Base-by-base conservation (phyloP, 805 yeast species). In the Kodamaea leandrae region DNA sequence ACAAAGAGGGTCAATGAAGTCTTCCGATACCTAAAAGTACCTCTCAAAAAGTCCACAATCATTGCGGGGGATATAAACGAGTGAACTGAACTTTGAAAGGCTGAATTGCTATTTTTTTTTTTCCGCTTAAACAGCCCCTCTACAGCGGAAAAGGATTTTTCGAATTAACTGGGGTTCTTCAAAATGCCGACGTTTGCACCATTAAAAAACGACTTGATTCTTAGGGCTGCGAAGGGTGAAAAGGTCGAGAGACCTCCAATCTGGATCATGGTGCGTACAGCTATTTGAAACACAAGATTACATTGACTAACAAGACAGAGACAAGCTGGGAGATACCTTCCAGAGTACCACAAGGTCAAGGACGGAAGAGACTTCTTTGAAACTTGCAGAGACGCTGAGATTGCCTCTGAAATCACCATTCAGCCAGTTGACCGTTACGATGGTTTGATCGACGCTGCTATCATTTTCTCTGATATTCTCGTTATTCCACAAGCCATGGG, bases 401-500 rank as follows among this genome's bases (percentile, higher is more conserved):
- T 85, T 51, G 99, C 98, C 1, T 80, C 95, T 19, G 91, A 78
- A 41, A 88, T 93, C 59, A 93, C 99, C 1, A 90, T 93, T 48
- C 99, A 93, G 67, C 99, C 99, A 4, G 78, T 93, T 42, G 87
- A 83, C 41, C 96, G 86, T 54, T 93, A 79, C 57, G 82, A 83
- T 42, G 97, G 96, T 0, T 72, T 90, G 41, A 76, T 91, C 36
- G 99, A 93, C 58, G 98, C 98, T 4, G 99, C 99, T 4, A 93
- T 93, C 52, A 93, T 93, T 43, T 93, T 93, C 69, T 82, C 90
- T 59, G 99, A 93, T 61, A 93, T 93, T 52, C 72, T 93, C 44
- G 99, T 93, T 27, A 84, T 93, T 41, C 99, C 99, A 2, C 98
- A 93, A 66, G 99, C 97, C 9, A 83, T 93, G 89, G 99, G 99